Percentiles rank a stretch among this genome's conserved stretches.
phyloP scores from a whole-genome alignment of 176 grass and related monocot species.

The Oryza meyeriana region DNA sequence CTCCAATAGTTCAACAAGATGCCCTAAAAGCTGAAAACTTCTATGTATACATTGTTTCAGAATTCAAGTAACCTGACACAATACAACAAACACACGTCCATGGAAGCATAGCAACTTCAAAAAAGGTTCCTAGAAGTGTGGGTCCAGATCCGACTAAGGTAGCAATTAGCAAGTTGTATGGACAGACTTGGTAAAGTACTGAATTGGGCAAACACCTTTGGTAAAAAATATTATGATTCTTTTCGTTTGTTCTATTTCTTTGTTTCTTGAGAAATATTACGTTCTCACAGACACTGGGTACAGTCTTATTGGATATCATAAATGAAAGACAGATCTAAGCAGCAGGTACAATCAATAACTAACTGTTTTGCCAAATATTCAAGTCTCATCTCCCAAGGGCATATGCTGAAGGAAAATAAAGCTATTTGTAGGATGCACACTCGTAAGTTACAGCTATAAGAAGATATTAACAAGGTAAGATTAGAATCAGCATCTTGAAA shows the following conservation, averaged over 20 bases:
- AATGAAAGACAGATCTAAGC: neutral
- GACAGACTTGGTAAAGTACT: constrained; percentile 8
- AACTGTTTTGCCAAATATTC: neutral
- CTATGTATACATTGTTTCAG: neutral
- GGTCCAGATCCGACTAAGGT: neutral
- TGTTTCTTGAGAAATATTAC: neutral
- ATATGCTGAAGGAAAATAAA: neutral
- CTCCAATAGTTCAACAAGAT: neutral
- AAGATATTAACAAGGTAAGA: neutral
- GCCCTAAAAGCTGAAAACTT: neutral
- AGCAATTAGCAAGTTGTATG: neutral
- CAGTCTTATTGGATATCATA: neutral
- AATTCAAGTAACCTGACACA: constrained; percentile 4
- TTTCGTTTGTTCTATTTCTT: neutral
- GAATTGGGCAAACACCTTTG: neutral
- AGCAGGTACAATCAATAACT: neutral
- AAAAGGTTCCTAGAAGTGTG: neutral
- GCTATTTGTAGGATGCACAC: neutral
- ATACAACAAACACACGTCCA: neutral
- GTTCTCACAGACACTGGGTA: neutral
- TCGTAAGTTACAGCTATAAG: constrained; percentile 1
- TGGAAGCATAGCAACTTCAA: neutral
- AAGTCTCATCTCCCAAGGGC: neutral
- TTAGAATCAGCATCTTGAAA: neutral
- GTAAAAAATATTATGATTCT: neutral